Evolutionary conservation across 805 yeast species (phyloP), one percentile per base, ranked within the genome.

Genomic region (Myxozyma neglecta): DNA sequence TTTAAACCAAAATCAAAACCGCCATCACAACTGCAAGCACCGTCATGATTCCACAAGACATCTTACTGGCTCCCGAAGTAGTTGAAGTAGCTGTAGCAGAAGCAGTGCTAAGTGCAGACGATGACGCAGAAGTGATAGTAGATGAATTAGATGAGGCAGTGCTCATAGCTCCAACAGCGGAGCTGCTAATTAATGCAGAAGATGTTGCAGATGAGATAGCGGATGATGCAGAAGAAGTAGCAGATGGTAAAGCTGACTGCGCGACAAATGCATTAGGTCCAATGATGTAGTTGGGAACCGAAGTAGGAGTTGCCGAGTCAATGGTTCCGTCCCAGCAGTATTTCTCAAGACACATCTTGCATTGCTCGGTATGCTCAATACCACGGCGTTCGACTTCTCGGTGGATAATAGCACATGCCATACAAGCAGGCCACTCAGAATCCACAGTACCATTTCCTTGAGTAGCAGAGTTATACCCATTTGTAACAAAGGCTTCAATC

Each of bases 401-500:
- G 76, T 89, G 86, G 61, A 89, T 79, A 50, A 90, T 81, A 9
- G 96, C 96, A 79, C 96, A 90, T 1, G 88, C 89, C 53, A 90
- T 80, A 77, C 96, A 90, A 6, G 85, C 81, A 46, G 82, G 76
- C 86, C 89, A 90, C 45, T 87, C 85, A 3, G 76, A 71, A 67
- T 88, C 96, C 29, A 85, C 70, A 13, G 96, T 86, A 29, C 83
- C 75, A 72, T 89, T 89, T 60, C 80, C 78, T 70, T 87, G 81
- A 0, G 92, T 79, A 11, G 86, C 82, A 13, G 83, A 80, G 68
- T 88, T 89, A 71, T 84, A 88, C 9, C 96, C 96, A 72, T 90
- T 90, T 68, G 79, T 74, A 59, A 90, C 82, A 79, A 90, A 81
- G 0, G 80, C 77, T 47, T 77, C 73, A 67, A 84, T 83, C 68